Conservation (phyloP, 371 early-diverging fungal species). For the Syncephalis fuscata region DNA sequence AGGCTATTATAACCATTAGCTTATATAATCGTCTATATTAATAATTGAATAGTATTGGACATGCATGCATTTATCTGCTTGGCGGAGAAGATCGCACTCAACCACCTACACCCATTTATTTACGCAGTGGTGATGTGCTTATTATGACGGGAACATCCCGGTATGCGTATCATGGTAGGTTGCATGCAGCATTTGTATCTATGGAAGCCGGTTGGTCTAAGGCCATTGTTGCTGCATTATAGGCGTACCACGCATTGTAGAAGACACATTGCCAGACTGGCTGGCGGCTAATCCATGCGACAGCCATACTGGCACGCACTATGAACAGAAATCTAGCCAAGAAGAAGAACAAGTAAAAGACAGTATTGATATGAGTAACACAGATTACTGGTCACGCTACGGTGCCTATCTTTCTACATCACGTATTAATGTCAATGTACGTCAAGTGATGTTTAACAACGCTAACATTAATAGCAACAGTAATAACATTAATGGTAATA, state of each 20-base stretch:
- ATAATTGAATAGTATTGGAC: constrained; percentile 59
- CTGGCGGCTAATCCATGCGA: constrained; percentile 12
- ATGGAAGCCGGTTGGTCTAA: not conserved
- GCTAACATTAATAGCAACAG: too few relatives aligned
- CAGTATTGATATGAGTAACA: constrained; percentile 36
- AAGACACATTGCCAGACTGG: constrained; percentile 38
- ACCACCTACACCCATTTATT: constrained; percentile 38
- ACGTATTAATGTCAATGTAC: constrained; percentile 58
- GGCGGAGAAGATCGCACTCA: constrained; percentile 49
- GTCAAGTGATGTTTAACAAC: constrained; percentile 33
- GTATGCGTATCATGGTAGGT: constrained; percentile 51
- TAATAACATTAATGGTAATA: too few relatives aligned
- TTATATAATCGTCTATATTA: not conserved
- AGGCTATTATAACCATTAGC: constrained; percentile 1
- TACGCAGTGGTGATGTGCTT: constrained; percentile 71
- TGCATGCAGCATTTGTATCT: not conserved
- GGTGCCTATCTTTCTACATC: constrained; percentile 32
- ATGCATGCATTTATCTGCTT: constrained; percentile 62
- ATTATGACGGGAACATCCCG: constrained; percentile 65
- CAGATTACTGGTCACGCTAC: not conserved
- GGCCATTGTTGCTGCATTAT: too few relatives aligned
- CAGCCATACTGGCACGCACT: not conserved
- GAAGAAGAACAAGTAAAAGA: constrained; percentile 18
- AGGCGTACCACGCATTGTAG: constrained; percentile 60
- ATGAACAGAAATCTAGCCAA: too few relatives aligned